Evolutionary conservation across 441 rosid species (phyloP).

Genomic region (Erodium moschatum): DNA sequence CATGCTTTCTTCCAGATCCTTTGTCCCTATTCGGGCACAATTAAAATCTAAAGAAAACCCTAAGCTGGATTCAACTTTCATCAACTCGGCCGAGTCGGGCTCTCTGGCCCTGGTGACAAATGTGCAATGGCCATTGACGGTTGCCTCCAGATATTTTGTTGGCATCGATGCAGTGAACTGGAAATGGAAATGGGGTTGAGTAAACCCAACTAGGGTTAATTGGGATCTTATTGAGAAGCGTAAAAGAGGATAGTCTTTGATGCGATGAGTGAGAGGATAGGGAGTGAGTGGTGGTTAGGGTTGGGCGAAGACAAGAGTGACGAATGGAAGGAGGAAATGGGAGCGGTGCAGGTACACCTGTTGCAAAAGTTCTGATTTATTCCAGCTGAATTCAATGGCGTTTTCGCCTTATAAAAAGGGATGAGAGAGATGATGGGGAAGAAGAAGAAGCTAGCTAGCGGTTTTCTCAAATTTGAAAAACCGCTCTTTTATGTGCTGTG

Average conservation of each 20-base stretch:
- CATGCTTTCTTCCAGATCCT: conserved; percentile 19
- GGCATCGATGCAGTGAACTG: too few species aligned
- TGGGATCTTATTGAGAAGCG: too few species aligned
- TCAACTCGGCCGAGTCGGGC: conserved; percentile 23
- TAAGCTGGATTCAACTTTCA: conserved; percentile 10
- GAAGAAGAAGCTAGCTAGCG: too few species aligned
- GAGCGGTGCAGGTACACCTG: conserved; percentile 50
- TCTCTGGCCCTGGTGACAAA: conserved; percentile 24
- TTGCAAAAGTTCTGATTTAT: conserved; percentile 60
- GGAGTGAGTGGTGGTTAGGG: conserved; percentile 9
- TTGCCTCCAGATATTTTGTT: not conserved
- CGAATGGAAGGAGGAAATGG: conserved; percentile 29
- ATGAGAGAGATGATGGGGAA: too few species aligned
- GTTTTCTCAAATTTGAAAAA: too few species aligned
- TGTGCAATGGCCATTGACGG: conserved; percentile 35
- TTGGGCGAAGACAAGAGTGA: conserved; percentile 31
- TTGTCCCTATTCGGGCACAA: conserved; percentile 20
- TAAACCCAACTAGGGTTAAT: too few species aligned
- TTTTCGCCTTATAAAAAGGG: conserved; percentile 19
- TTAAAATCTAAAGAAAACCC: not conserved
- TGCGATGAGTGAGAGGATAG: not conserved
- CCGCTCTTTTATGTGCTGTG: too few species aligned
- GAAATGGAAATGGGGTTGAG: too few species aligned
- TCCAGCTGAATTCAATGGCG: conserved; percentile 59
- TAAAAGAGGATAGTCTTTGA: too few species aligned